Evolutionary conservation across 2,329 filamentous ascomycete genomes (phyloP).

Genomic region (Aspergillus luchuensis): DNA sequence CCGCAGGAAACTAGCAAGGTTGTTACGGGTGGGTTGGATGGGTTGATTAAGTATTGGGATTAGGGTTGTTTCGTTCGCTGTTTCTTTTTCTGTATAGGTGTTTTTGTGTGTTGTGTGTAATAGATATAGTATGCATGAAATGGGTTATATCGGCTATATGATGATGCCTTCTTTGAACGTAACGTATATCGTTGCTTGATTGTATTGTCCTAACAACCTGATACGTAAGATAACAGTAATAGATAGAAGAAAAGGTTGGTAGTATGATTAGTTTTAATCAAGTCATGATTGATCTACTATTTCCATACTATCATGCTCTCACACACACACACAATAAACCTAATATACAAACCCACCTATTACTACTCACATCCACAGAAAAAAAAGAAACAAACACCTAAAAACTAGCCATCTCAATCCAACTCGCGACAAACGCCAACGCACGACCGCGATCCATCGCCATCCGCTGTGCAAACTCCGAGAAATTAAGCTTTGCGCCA

Average conservation of each 20-base stretch:
- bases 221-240: not conserved
- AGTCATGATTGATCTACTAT: not conserved
- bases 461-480: constrained; percentile 78
- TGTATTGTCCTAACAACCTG: no score
- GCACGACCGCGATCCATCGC: constrained; percentile 66
- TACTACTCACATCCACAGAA: not conserved
- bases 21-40: constrained; percentile 84
- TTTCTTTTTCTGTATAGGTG: not conserved
- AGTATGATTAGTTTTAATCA: no score
- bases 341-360: not conserved
- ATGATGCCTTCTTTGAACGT: no score
- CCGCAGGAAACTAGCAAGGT: constrained; percentile 97
- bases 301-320: not conserved
- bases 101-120: not conserved
- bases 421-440: constrained; percentile 80
- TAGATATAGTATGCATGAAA: not conserved
- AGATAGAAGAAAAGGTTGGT: no score
- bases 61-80: constrained; percentile 46
- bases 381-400: constrained; percentile 27
- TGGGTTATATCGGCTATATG: not conserved
- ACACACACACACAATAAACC: not conserved
- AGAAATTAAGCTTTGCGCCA: constrained; percentile 70
- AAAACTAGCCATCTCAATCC: constrained; percentile 77
- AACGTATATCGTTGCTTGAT: not conserved
- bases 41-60: constrained; percentile 91